Conservation (phyloP, 805 yeast species). For the Hanseniaspora vineae region DNA sequence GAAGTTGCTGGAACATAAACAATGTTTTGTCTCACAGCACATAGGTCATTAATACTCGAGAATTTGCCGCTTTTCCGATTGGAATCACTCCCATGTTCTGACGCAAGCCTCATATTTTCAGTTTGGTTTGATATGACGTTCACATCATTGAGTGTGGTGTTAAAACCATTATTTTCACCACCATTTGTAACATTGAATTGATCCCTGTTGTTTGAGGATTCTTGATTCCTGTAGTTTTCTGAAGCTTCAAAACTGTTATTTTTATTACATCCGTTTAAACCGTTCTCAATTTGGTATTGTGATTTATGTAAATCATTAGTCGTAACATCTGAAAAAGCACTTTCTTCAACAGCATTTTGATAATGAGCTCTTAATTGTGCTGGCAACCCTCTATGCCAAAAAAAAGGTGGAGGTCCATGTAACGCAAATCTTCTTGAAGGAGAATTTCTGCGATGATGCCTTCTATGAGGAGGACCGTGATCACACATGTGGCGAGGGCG, state of each 20-base stretch:
- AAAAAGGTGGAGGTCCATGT: neutral
- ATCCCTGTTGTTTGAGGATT: neutral
- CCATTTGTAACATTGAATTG: neutral
- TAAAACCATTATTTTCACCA: too few relatives aligned
- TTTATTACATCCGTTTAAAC: too few relatives aligned
- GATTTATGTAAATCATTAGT: too few relatives aligned
- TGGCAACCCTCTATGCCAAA: neutral
- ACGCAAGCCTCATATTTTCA: neutral
- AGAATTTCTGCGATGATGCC: neutral
- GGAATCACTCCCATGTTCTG: too few relatives aligned
- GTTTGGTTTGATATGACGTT: neutral
- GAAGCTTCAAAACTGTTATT: too few relatives aligned
- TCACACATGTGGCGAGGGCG: neutral
- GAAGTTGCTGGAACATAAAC: neutral
- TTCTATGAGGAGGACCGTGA: constrained; percentile 1
- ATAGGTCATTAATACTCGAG: neutral
- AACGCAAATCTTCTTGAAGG: too few relatives aligned
- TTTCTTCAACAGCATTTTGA: too few relatives aligned
- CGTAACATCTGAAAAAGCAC: too few relatives aligned
- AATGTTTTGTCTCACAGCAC: neutral
- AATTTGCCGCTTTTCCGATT: too few relatives aligned
- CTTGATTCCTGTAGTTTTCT: too few relatives aligned
- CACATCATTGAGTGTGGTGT: neutral
- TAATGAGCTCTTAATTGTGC: too few relatives aligned
- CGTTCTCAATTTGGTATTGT: too few relatives aligned